These are phyloP conservation scores for Dictyostelium firmibasis DNA, from an alignment of 78 protist genomes.

Conservation along the genomic window DNA sequence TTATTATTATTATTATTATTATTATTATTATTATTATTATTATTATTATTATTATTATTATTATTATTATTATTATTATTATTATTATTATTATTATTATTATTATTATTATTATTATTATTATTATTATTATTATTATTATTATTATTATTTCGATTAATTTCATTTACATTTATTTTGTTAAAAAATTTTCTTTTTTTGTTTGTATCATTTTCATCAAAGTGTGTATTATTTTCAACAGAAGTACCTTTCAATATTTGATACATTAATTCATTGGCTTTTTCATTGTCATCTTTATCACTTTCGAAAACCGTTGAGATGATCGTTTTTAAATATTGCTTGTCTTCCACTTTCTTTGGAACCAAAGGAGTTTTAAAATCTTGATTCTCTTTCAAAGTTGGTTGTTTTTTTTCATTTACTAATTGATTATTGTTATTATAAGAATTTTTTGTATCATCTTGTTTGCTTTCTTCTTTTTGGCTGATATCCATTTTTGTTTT, in stretches of 20 bases:
- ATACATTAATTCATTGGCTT: neutral
- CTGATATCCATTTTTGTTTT: too few species aligned
- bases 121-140: neutral
- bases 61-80: too few species aligned
- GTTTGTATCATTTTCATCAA: neutral
- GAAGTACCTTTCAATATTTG: neutral
- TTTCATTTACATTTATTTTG: neutral
- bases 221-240: neutral
- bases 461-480: neutral
- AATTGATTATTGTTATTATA: neutral
- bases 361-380: neutral
- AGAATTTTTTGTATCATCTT: neutral
- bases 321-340: neutral
- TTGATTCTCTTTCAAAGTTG: neutral
- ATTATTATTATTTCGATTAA: neutral
- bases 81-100: neutral
- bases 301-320: neutral
- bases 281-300: constrained; percentile 7
- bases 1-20: too few species aligned
- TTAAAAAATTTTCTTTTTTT: constrained; percentile 8
- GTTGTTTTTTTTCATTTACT: neutral
- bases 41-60: too few species aligned
- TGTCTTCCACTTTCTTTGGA: neutral
- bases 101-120: neutral
- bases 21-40: too few species aligned